Evolutionary conservation across 441 rosid genomes (phyloP).

Genomic region (Kokia cookei): DNA sequence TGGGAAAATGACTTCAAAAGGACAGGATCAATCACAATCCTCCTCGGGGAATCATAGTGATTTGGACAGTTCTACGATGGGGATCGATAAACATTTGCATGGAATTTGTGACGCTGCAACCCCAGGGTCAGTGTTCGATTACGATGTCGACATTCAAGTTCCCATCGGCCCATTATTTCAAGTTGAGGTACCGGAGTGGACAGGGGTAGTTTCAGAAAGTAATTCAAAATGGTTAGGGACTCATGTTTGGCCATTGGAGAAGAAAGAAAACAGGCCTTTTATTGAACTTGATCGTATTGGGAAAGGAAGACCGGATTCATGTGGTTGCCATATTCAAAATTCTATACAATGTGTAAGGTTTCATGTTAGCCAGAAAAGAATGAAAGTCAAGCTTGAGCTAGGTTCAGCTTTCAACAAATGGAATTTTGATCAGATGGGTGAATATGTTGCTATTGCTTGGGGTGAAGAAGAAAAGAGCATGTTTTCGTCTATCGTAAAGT

Average conservation of each 20-base stretch:
- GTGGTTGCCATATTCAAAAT: constrained; percentile 59
- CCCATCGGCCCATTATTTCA: constrained; percentile 63
- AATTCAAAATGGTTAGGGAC: constrained; percentile 77
- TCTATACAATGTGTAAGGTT: constrained; percentile 71
- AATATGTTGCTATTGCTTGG: constrained; percentile 56
- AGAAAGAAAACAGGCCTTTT: constrained; percentile 20
- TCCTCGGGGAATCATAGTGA: constrained; percentile 20
- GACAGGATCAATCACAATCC: constrained; percentile 21
- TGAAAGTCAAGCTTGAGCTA: constrained; percentile 58
- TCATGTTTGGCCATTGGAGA: constrained; percentile 65
- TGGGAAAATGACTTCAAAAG: constrained; percentile 18
- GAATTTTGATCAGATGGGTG: constrained; percentile 79
- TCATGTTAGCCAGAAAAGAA: constrained; percentile 50
- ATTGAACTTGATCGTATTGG: constrained; percentile 87
- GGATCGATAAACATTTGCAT: constrained; percentile 16
- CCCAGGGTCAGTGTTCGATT: constrained; percentile 30
- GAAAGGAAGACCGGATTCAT: constrained; percentile 71
- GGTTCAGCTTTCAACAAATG: constrained; percentile 59
- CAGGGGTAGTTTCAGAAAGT: constrained; percentile 40
- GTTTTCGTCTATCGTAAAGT: constrained; percentile 43
- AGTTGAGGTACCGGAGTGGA: constrained; percentile 74
- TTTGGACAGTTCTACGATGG: constrained; percentile 15
- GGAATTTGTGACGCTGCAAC: constrained; percentile 14
- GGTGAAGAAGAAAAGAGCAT: constrained; percentile 42
- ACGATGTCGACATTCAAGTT: constrained; percentile 30